These are phyloP conservation scores for Prunus kanzakura DNA, from an alignment of 306 rosid species.

Conservation along the genomic window DNA sequence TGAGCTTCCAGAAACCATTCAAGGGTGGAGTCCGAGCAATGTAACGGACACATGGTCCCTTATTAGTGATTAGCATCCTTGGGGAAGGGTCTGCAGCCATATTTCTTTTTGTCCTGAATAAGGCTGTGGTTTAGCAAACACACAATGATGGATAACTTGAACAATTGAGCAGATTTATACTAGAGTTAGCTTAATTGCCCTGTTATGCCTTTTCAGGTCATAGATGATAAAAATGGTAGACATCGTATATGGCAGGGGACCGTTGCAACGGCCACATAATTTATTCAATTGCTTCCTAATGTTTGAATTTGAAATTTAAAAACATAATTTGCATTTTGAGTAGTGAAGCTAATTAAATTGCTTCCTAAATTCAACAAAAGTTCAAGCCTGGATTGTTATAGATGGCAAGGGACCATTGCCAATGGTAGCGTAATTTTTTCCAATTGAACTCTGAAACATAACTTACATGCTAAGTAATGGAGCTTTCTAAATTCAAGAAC, in stretches of 20 bases:
- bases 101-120: background rate
- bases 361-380: background rate
- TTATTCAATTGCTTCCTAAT: background rate
- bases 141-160: background rate
- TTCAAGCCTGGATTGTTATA: background rate
- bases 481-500: background rate
- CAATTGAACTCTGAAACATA: background rate
- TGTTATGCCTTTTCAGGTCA: slow-evolving; percentile 12
- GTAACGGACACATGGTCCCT: background rate
- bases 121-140: slow-evolving; percentile 4
- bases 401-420: slow-evolving; percentile 5
- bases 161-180: slow-evolving; percentile 11
- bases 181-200: background rate
- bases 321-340: background rate
- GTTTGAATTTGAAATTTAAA: too few species aligned
- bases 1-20: slow-evolving; percentile 20
- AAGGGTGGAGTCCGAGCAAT: slow-evolving; percentile 12
- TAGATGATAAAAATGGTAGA: background rate
- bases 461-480: background rate
- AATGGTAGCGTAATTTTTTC: background rate
- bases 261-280: background rate
- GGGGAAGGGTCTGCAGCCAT: background rate
- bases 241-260: background rate
- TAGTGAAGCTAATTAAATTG: background rate
- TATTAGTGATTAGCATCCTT: background rate